Base-by-base conservation (phyloP, 2,329 filamentous ascomycete species). In the Pseudogymnoascus sp. region DNA sequence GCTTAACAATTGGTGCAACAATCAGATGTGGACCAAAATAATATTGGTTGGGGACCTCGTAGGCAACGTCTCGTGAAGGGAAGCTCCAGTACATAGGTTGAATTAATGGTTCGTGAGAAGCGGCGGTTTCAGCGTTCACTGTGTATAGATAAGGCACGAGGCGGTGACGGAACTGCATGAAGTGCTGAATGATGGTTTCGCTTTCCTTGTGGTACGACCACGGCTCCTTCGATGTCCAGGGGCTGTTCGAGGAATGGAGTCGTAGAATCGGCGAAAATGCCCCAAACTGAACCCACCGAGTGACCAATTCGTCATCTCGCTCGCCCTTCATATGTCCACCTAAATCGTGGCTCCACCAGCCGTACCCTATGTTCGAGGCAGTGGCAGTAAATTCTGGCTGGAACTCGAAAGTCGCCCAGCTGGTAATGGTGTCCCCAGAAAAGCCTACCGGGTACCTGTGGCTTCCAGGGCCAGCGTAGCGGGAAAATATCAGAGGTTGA, bases 271-370 rank as follows among this genome's bases (percentile, higher is more conserved):
- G 85, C 0, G 83, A 86, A 69, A 85, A 85, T 53, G 79, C 80
- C 4, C 85, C 85, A 1, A 84, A 76, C 69, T 88, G 85, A 0
- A 86, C 77, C 85, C 85, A 88, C 16, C 85, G 78, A 1, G 81
- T 78, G 1, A 79, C 77, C 6, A 87, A 75, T 68, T 88, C 83
- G 60, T 86, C 84, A 60, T 85, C 82, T 5, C 81, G 79, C 40
- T 73, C 73, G 3, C 85, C 85, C 1, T 73, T 70, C 67, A 83
- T 81, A 69, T 88, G 85, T 0, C 85, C 85, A n/a, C 85, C 85
- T 28, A 88, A 86, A 66, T 88, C 85, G 70, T 88, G 85, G 60
- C 82, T 85, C 85, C 85, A 88, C 84, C 85, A 88, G 1, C 84
- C 85, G 66, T 85, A 88, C 0, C 85, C 85, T 64, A 88, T 86